A percentile compares a stretch with the other conserved stretches of the same genome.
Conservation (phyloP, 306 rosid genomes). For the Gastrolobium bilobum region DNA sequence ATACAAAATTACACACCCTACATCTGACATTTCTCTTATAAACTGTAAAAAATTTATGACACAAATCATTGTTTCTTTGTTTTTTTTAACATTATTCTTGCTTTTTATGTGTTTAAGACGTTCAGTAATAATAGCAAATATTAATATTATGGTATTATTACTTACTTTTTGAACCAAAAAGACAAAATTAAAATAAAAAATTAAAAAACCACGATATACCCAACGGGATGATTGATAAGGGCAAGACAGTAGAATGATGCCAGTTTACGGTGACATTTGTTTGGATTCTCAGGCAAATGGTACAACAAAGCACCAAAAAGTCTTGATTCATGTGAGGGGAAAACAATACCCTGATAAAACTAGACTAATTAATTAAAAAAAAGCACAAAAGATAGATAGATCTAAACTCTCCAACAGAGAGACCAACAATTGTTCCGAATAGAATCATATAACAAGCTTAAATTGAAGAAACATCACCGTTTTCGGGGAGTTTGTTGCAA, state of each 20-base stretch:
- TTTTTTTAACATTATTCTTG: too few species aligned
- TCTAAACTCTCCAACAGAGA: slow-evolving; percentile 10
- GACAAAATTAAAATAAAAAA: neutral
- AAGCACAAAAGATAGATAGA: slow-evolving; percentile 4
- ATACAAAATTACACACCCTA: neutral
- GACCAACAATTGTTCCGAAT: neutral
- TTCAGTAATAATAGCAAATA: neutral
- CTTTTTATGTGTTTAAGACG: too few species aligned
- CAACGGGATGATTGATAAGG: neutral
- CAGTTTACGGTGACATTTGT: neutral
- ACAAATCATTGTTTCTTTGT: neutral
- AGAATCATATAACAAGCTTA: neutral
- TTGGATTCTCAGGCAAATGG: slow-evolving; percentile 18
- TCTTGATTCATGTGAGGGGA: neutral
- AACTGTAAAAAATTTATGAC: neutral
- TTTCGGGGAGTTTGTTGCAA: slow-evolving; percentile 9
- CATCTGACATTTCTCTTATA: neutral
- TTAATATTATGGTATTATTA: neutral
- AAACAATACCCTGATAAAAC: neutral
- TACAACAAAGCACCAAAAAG: slow-evolving; percentile 20
- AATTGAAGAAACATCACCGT: slow-evolving; percentile 49
- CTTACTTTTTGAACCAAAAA: neutral
- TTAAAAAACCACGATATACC: neutral
- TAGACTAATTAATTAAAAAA: neutral
- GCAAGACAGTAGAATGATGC: slow-evolving; percentile 26